phyloP scores from a whole-genome alignment of 176 grass and related monocot species.

The Eleusine indica region DNA sequence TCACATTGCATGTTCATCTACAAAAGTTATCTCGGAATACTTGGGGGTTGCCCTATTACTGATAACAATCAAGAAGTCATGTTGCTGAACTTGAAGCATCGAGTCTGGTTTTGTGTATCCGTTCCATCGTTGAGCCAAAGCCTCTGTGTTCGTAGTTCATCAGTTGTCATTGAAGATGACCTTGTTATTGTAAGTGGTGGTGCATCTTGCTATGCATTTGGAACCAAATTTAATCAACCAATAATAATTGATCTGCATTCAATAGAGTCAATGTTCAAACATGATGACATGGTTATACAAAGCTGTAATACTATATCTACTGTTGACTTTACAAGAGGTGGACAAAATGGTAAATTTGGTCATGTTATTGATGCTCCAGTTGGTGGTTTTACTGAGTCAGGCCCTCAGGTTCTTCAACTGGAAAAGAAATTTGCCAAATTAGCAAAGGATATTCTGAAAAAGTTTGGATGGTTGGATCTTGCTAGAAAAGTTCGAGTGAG shows the following conservation, averaged over 20 bases:
- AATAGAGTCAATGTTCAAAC: conserved; percentile 47
- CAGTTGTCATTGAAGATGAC: conserved; percentile 65
- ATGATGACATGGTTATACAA: conserved; percentile 5
- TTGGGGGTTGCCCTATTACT: conserved; percentile 84
- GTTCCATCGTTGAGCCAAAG: conserved; percentile 61
- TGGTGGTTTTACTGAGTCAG: conserved; percentile 32
- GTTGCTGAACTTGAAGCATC: conserved; percentile 63
- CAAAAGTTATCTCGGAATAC: conserved; percentile 75
- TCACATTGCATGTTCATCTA: conserved; percentile 93
- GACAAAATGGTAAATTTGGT: conserved; percentile 18
- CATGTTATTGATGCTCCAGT: conserved; percentile 26
- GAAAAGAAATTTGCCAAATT: conserved; percentile 82
- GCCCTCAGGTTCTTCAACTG: conserved; percentile 59
- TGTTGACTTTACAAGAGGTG: conserved; percentile 25
- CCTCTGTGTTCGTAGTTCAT: conserved; percentile 83
- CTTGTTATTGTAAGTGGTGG: conserved; percentile 88
- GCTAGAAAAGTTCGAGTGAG: conserved; percentile 79
- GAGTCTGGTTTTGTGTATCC: conserved; percentile 61
- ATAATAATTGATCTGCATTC: conserved; percentile 75
- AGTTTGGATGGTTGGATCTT: conserved; percentile 82
- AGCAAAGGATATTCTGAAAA: conserved; percentile 81
- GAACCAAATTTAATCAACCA: conserved; percentile 81
- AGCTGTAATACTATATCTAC: conserved; percentile 9
- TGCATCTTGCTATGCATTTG: conserved; percentile 97
- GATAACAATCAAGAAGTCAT: conserved; percentile 69